A percentile compares a stretch with the other conserved stretches of the same genome.
These are phyloP conservation scores for Fraxinus sp. DNA, from an alignment of 305 asterid genomes.

Conservation along the genomic window DNA sequence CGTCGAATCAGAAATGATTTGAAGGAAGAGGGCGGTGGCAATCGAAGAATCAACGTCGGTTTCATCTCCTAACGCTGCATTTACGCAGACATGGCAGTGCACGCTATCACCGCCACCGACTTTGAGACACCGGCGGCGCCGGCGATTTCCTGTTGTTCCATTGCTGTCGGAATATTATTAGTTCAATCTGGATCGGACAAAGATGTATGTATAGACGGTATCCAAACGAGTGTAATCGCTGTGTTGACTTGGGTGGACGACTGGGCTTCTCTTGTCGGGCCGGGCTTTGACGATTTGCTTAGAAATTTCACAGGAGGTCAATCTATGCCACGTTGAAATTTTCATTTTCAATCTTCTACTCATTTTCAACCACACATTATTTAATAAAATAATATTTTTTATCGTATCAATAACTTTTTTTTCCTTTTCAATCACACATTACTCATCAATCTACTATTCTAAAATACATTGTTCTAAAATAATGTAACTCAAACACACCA, in stretches of 20 bases:
- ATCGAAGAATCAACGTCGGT: slow-evolving; percentile 65
- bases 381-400: no score
- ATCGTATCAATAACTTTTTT: no score
- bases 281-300: neutral
- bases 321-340: no score
- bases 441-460: no score
- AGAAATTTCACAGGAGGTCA: no score
- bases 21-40: slow-evolving; percentile 72
- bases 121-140: slow-evolving; percentile 43
- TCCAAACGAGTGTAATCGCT: slow-evolving; percentile 1
- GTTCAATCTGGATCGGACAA: neutral
- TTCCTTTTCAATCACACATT: no score
- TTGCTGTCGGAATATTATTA: slow-evolving; percentile 30
- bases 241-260: neutral
- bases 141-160: slow-evolving; percentile 33
- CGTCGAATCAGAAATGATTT: slow-evolving; percentile 70
- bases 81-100: slow-evolving; percentile 65
- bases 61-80: no score
- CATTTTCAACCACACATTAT: no score
- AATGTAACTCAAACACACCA: no score
- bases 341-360: no score
- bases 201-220: neutral
- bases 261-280: neutral
- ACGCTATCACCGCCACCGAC: slow-evolving; percentile 51
- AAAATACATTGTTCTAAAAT: no score